Conservation (phyloP, 1,139 yeast species). For the Arxiozyma slooffiae region DNA sequence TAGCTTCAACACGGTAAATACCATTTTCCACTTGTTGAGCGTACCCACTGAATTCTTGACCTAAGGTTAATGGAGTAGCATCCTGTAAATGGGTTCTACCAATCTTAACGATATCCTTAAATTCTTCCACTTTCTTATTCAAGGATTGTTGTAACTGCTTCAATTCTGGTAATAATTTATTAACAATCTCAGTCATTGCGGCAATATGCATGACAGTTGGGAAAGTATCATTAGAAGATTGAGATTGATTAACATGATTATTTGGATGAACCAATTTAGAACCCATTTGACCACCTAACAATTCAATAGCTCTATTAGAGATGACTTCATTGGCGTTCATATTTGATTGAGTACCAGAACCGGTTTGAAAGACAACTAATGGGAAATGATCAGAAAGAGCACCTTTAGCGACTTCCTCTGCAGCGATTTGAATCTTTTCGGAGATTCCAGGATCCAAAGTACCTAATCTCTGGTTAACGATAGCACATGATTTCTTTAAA, state of each 20-base stretch:
- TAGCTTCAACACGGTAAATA: slow-evolving; percentile 68
- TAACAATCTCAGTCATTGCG: slow-evolving; percentile 79
- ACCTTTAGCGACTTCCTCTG: slow-evolving; percentile 89
- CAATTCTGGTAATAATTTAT: slow-evolving; percentile 69
- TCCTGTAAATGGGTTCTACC: slow-evolving; percentile 99
- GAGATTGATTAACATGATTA: slow-evolving; percentile 97
- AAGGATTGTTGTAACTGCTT: slow-evolving; percentile 67
- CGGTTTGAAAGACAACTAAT: slow-evolving; percentile 95
- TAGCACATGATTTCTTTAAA: slow-evolving; percentile 89
- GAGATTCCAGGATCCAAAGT: slow-evolving; percentile 73
- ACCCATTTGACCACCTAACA: slow-evolving; percentile 85
- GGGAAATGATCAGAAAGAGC: slow-evolving; percentile 92
- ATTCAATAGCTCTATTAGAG: slow-evolving; percentile 93
- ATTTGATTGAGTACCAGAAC: slow-evolving; percentile 96
- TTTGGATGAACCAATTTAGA: slow-evolving; percentile 93
- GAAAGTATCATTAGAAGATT: slow-evolving; percentile 95
- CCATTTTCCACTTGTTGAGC: slow-evolving; percentile 89
- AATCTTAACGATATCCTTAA: slow-evolving; percentile 80
- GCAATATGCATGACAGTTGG: slow-evolving; percentile 99
- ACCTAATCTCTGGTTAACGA: slow-evolving; percentile 77
- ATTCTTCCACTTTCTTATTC: slow-evolving; percentile 69
- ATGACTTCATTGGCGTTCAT: slow-evolving; percentile 99
- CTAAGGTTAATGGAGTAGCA: slow-evolving; percentile 95
- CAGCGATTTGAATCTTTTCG: slow-evolving; percentile 82
- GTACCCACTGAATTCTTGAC: slow-evolving; percentile 96